Base-by-base conservation (phyloP, 208 protist species). In the Trypanosoma rangeli region DNA sequence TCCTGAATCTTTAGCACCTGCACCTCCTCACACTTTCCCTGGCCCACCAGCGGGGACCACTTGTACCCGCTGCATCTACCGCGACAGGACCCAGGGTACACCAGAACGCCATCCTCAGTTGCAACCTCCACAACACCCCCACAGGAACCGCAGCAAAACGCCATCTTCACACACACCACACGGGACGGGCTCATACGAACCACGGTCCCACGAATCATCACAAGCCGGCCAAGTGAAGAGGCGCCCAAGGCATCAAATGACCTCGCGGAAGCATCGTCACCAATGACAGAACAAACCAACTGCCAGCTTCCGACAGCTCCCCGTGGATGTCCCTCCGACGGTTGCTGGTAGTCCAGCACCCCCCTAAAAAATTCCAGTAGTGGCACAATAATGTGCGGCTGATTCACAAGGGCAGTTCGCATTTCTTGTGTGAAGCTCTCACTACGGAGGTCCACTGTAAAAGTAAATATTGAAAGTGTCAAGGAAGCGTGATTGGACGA, bases 1-100 rank as follows among this genome's bases (percentile, higher is more conserved):
- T 95, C 90, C 77, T 95, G 90, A 67, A 95, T 58, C 29, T 89
- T 89, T 22, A 95, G 74, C 33, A 88, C 54, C 75, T 95, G 90
- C 62, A 95, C 84, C 74, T 95, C 90, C 52, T 92, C 87, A 61
- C 87, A 92, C 13, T 83, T 74, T 29, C 75, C 77, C 39, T 75
- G 70, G n/a, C 85, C 82, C 13, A 83, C 66, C 29, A 92, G 28
- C 5, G 90, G 85, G 1, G 57, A 39, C 85, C 86, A 95, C 64
- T 79, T 82, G 75, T 90, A 93, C 12, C 90, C 90, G 24, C 82
- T 78, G 64, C 90, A 95, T 26, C 80, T 69, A 20, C 81, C 82
- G 33, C 66, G 54, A 70, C 90, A 95, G 26, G 82, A 55, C 0
- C 84, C 80, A 0, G 90, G 90, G 70, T 86, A 95, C 37, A 81